Conservation (phyloP, 2,329 filamentous ascomycete genomes). For the Ascochyta clinopodiicola region DNA sequence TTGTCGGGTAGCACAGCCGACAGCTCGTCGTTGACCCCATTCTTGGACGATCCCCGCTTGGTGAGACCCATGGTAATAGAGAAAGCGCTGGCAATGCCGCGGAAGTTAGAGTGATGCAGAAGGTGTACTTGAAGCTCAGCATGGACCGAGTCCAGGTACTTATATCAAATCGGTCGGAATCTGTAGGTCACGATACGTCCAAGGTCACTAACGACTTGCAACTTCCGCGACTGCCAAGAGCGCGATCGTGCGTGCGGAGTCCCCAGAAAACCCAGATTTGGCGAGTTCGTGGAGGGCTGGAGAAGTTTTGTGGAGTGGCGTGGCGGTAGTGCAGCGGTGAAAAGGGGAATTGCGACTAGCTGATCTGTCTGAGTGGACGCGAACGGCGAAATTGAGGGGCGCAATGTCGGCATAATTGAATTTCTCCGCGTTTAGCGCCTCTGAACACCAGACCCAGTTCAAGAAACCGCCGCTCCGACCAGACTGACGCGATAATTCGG, state of each 20-base stretch:
- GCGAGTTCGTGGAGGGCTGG: neutral
- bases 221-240: neutral
- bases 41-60: neutral
- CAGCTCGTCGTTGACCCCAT: slow-evolving; percentile 2
- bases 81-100: neutral
- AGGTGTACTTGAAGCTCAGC: neutral
- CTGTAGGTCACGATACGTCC: neutral
- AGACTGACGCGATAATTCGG: neutral
- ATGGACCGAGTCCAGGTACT: neutral
- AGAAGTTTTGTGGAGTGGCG: neutral
- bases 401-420: neutral
- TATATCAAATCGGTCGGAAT: neutral
- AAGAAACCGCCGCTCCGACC: neutral
- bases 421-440: neutral
- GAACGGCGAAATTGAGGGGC: neutral
- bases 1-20: slow-evolving; percentile 12
- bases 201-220: neutral
- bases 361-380: neutral
- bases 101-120: neutral
- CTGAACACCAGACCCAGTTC: neutral
- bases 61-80: slow-evolving; percentile 3
- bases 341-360: neutral
- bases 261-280: neutral
- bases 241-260: neutral
- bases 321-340: neutral